Base-by-base conservation (phyloP, 176 grass and related monocot species). In the Aegilops speltoides region DNA sequence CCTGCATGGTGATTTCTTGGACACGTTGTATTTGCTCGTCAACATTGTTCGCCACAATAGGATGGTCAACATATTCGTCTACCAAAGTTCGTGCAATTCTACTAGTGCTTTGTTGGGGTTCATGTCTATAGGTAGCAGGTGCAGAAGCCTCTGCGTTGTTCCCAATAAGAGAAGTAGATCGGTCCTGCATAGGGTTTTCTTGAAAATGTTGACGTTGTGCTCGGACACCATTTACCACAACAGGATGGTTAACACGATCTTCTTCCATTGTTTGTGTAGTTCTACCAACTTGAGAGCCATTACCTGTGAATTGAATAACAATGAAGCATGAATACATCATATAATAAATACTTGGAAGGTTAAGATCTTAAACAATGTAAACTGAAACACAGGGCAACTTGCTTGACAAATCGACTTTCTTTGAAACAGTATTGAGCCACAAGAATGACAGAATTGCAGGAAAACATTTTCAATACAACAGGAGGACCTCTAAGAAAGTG, bases 1-100 rank as follows among this genome's bases (percentile, higher is more conserved):
- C 82, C 77, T 90, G 87, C 46, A 73, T 87, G 74, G 36, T 83
- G 61, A 80, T 85, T 29, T 78, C 82, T 73, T 80, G 76, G 56
- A 88, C 78, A 89, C 25, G 1, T 2, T 68, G 85, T 24, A 31
- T 61, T 86, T 81, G 83, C 69, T 83, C 78, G 43, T 88, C 65
- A 19, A 26, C 48, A 87, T 73, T 85, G 78, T 83, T 83, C 67
- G 14, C 78, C 13, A 22, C 52, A 75, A 59, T 41, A 69, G 71
- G 83, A 68, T 75, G 82, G 10, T 82, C 64, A 75, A 40, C 45
- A 82, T 31, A 68, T 79, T 79, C 82, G 40, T 90, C 82, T 85
- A 64, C 33, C 24, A 54, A 61, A 29, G 36, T 82, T 33, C 1
- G 20, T 92, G 79, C 33, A 79, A 66, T 86, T 73, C 40, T 69